Percentiles rank a stretch among this genome's conserved stretches.
Evolutionary conservation across 2,329 filamentous ascomycete genomes (phyloP).

Genomic region (Fusarium robinianum): DNA sequence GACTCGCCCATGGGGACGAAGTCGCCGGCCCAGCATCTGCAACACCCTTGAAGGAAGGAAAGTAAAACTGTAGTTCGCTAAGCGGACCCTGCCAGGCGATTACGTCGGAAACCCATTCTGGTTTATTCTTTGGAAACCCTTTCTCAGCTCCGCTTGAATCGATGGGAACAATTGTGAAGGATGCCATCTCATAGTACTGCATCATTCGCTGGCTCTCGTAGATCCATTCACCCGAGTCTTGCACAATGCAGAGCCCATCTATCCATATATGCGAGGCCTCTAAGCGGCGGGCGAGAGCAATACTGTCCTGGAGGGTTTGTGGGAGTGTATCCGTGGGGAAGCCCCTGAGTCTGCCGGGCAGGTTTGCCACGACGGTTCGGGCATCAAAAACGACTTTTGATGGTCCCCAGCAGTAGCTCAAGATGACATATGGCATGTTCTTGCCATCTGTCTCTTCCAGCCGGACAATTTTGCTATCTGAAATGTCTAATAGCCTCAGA

Average conservation of each 20-base stretch:
- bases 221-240: slow-evolving; percentile 7
- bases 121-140: neutral
- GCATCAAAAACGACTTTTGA: slow-evolving; percentile 1
- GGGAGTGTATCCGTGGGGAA: neutral
- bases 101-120: neutral
- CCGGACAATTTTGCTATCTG: neutral
- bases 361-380: neutral
- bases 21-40: neutral
- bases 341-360: neutral
- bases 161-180: slow-evolving; percentile 2
- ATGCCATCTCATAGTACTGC: slow-evolving; percentile 13
- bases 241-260: slow-evolving; percentile 5
- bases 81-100: neutral
- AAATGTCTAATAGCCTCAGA: neutral
- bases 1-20: neutral
- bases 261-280: slow-evolving; percentile 3
- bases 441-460: neutral
- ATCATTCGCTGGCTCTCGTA: slow-evolving; percentile 12
- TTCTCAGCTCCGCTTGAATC: slow-evolving; percentile 1
- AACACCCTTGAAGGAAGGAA: neutral
- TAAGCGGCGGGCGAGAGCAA: neutral
- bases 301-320: slow-evolving; percentile 1
- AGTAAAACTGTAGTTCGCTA: neutral
- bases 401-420: slow-evolving; percentile 4
- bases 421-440: neutral